Conservation (phyloP, 257 asterid species). For the Vinca minor region DNA sequence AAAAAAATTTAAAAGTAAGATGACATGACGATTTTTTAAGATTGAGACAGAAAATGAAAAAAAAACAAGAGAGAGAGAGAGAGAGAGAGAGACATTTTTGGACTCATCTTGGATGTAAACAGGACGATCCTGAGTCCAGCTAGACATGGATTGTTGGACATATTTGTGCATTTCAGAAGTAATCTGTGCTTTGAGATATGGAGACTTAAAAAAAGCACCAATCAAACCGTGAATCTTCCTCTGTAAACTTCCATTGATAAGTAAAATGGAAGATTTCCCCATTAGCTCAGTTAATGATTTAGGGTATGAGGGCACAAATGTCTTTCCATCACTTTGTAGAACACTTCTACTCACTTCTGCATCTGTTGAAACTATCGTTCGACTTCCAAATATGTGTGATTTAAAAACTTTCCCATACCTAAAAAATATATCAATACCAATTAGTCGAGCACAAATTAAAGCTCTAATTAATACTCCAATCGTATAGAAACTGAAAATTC, state of each 20-base stretch:
- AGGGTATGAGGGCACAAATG: slow-evolving; percentile 79
- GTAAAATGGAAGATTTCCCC: slow-evolving; percentile 74
- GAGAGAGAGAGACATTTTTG: slow-evolving; percentile 40
- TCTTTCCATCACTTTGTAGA: slow-evolving; percentile 70
- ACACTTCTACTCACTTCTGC: slow-evolving; percentile 72
- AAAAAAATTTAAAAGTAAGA: too few species aligned
- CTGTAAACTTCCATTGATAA: slow-evolving; percentile 66
- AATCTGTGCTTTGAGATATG: slow-evolving; percentile 52
- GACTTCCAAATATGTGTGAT: slow-evolving; percentile 83
- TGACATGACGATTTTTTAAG: too few species aligned
- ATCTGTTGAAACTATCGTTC: slow-evolving; percentile 75
- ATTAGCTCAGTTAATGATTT: slow-evolving; percentile 73
- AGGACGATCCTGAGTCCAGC: slow-evolving; percentile 54
- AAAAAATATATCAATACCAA: background rate
- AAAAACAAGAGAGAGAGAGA: background rate
- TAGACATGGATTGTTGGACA: slow-evolving; percentile 50
- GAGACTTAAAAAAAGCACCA: slow-evolving; percentile 64
- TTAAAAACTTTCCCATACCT: slow-evolving; percentile 90
- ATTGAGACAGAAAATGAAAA: background rate
- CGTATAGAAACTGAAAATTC: too few species aligned
- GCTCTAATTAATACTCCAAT: too few species aligned
- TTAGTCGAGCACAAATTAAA: background rate
- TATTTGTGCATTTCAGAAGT: slow-evolving; percentile 63
- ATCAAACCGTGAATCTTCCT: slow-evolving; percentile 79
- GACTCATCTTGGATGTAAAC: slow-evolving; percentile 71